These are phyloP conservation scores for Cicer cuneatum DNA, from an alignment of 306 rosid species.

Conservation along the genomic window DNA sequence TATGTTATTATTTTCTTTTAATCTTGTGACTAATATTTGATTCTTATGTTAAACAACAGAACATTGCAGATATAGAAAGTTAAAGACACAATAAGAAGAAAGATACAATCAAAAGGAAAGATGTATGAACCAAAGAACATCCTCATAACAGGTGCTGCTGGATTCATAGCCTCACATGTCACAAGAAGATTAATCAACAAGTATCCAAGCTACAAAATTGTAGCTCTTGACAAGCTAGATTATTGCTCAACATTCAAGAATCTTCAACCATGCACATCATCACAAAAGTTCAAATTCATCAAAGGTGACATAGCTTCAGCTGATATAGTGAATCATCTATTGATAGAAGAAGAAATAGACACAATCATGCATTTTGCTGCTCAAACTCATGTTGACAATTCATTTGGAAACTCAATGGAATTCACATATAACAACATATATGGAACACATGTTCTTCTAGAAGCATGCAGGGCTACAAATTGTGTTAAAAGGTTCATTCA, in stretches of 20 bases:
- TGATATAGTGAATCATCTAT: constrained; percentile 64
- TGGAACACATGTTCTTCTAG: constrained; percentile 80
- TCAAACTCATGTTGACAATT: constrained; percentile 80
- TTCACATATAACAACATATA: constrained; percentile 78
- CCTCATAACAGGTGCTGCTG: constrained; percentile 77
- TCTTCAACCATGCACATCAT: constrained; percentile 50
- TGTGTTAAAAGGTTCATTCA: constrained; percentile 71
- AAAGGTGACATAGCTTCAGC: constrained; percentile 68
- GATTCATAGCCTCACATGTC: constrained; percentile 80
- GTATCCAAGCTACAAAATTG: constrained; percentile 64
- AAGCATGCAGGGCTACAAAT: constrained; percentile 65
- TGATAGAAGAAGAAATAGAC: constrained; percentile 69
- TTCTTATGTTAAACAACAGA: constrained; percentile 33
- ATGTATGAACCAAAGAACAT: constrained; percentile 66
- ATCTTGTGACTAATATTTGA: constrained; percentile 3
- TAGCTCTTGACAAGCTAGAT: constrained; percentile 76
- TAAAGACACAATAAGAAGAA: constrained; percentile 22
- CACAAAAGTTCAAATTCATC: constrained; percentile 68
- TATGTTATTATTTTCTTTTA: neutral
- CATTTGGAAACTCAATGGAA: constrained; percentile 76
- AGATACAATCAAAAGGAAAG: constrained; percentile 46
- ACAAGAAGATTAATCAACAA: constrained; percentile 58
- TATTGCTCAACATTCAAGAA: constrained; percentile 73
- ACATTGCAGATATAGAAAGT: constrained; percentile 39
- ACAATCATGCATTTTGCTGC: constrained; percentile 86